Conservation (phyloP, 2,329 filamentous ascomycete species). For the Verticillium nonalfalfae region DNA sequence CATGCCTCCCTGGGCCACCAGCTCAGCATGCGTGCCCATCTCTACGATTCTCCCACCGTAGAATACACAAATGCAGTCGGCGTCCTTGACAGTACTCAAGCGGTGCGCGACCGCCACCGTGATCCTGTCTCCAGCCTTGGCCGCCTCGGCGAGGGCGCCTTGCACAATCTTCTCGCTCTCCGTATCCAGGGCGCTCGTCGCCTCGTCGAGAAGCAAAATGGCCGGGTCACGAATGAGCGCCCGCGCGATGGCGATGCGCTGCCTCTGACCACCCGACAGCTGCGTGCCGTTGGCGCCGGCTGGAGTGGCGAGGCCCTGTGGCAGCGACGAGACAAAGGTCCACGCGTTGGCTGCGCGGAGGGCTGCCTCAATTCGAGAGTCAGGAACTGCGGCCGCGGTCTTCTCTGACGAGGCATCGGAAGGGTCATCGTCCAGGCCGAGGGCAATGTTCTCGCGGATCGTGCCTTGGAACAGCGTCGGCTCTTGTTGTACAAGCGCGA, state of each 20-base stretch:
- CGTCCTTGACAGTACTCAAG: conserved; percentile 47
- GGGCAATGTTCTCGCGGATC: conserved; percentile 39
- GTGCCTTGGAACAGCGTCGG: conserved; percentile 43
- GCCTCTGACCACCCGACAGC: conserved; percentile 66
- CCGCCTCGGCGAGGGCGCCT: conserved; percentile 42
- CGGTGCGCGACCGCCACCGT: conserved; percentile 63
- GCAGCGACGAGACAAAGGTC: conserved; percentile 32
- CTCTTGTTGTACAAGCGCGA: conserved; percentile 53
- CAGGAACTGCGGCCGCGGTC: conserved; percentile 17
- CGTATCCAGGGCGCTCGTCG: conserved; percentile 58
- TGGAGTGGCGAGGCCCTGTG: conserved; percentile 49
- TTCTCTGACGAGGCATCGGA: conserved; percentile 10
- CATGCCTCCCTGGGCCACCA: conserved; percentile 40
- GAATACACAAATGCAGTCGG: conserved; percentile 56
- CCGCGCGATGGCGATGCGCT: conserved; percentile 67
- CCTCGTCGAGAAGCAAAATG: conserved; percentile 68
- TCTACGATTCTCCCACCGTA: conserved; percentile 51
- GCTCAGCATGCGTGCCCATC: conserved; percentile 53
- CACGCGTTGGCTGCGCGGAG: conserved; percentile 41
- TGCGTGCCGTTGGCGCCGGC: conserved; percentile 64
- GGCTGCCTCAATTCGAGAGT: conserved; percentile 31
- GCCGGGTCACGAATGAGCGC: conserved; percentile 61
- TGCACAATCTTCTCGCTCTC: conserved; percentile 62
- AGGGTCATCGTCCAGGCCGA: conserved; percentile 21
- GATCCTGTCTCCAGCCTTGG: conserved; percentile 28